These are phyloP conservation scores for Fallopia convolvulus DNA, from an alignment of 148 eudicot genomes.

Conservation along the genomic window DNA sequence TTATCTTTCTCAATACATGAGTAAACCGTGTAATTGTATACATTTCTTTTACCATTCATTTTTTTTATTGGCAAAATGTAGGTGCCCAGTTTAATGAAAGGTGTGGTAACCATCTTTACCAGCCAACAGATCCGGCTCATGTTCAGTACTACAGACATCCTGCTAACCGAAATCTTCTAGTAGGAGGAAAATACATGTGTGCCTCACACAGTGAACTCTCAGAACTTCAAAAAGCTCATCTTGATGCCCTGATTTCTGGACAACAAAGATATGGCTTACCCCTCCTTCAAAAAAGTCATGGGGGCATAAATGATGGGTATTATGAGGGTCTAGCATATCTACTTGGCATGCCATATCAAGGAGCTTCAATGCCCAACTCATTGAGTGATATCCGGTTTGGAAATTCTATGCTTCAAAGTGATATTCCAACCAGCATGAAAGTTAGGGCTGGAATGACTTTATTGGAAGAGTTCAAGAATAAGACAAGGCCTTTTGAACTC, in stretches of 20 bases:
- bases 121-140: constrained; percentile 21
- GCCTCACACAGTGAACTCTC: constrained; percentile 22
- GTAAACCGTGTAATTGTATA: neutral
- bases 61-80: constrained; percentile 16
- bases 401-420: constrained; percentile 21
- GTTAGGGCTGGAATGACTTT: constrained; percentile 26
- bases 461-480: constrained; percentile 51
- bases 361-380: constrained; percentile 22
- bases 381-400: constrained; percentile 16
- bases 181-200: constrained; percentile 16
- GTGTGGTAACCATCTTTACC: constrained; percentile 23
- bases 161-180: constrained; percentile 14
- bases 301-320: constrained; percentile 20
- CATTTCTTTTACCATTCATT: constrained; percentile 14
- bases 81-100: constrained; percentile 16
- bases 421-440: constrained; percentile 24
- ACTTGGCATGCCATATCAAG: constrained; percentile 22
- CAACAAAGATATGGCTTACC: constrained; percentile 27
- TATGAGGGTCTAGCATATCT: constrained; percentile 23
- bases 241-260: constrained; percentile 38
- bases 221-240: constrained; percentile 27
- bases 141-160: constrained; percentile 14
- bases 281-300: constrained; percentile 19
- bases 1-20: neutral
- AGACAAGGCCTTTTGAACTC: constrained; percentile 40